Conservation (phyloP, 2,329 filamentous ascomycete species). For the Colletotrichum graminicola region DNA sequence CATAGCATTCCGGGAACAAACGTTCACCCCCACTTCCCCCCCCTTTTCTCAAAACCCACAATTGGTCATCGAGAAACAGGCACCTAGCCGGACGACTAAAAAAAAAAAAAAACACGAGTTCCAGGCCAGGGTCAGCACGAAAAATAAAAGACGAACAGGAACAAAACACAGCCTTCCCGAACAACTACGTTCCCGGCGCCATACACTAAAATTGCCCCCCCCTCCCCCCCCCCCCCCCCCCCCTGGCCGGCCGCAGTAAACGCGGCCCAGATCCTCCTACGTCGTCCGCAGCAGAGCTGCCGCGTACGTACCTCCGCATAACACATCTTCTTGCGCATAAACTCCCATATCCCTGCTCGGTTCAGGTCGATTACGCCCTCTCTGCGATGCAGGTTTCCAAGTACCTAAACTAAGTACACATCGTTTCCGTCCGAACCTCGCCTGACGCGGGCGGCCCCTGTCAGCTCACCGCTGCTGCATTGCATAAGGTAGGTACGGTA, state of each 20-base stretch:
- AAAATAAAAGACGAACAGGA: not conserved
- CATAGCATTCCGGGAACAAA: not conserved
- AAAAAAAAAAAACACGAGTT: not conserved
- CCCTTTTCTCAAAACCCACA: not conserved
- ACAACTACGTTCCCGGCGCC: not conserved
- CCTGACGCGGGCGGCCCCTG: not conserved
- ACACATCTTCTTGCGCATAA: not conserved
- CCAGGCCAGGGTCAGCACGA: not conserved
- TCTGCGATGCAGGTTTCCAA: not conserved
- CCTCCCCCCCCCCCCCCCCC: not conserved
- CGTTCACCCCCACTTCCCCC: not conserved
- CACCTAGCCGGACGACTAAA: not conserved
- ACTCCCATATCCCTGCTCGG: not conserved
- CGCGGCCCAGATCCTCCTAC: conserved; percentile 17
- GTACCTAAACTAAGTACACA: not conserved
- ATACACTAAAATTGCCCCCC: not conserved
- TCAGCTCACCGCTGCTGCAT: not conserved
- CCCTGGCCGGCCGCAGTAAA: conserved; percentile 26
- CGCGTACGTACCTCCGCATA: not conserved
- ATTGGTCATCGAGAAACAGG: not conserved
- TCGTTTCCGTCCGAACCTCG: conserved; percentile 14
- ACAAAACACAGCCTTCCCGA: not conserved
- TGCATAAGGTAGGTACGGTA: no score
- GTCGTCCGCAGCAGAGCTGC: not conserved
- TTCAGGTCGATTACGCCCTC: not conserved